Conservation (phyloP, 441 rosid species). For the Pelargonium hybrid region DNA sequence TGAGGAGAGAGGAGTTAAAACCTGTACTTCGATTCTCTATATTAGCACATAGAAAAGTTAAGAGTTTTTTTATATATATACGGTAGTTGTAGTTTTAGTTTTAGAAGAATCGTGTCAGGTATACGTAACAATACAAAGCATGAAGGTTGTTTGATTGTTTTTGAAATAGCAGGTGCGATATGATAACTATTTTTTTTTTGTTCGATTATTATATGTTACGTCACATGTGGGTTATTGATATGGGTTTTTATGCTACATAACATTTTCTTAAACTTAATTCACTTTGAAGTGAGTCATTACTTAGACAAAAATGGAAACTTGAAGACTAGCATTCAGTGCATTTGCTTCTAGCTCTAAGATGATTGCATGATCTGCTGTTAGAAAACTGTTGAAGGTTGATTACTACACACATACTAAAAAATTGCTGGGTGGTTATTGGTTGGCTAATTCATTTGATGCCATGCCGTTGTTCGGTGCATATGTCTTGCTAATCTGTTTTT, state of each 20-base stretch:
- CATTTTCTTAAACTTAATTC: not conserved
- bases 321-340: too few relatives aligned
- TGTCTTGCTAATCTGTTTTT: not conserved
- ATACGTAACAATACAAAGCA: not conserved
- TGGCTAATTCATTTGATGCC: not conserved
- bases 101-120: not conserved
- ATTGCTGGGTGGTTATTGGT: not conserved
- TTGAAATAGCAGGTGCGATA: not conserved
- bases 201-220: not conserved
- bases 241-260: not conserved
- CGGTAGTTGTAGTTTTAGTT: not conserved
- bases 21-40: too few relatives aligned
- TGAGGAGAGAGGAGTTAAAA: too few relatives aligned
- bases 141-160: not conserved
- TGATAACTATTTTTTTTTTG: not conserved
- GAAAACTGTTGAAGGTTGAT: not conserved
- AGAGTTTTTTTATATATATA: too few relatives aligned
- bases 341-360: too few relatives aligned
- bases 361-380: too few relatives aligned
- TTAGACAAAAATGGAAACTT: too few relatives aligned
- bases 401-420: not conserved
- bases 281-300: too few relatives aligned
- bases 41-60: too few relatives aligned
- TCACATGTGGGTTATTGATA: not conserved
- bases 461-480: not conserved